Conservation (phyloP, 2,329 filamentous ascomycete genomes). For the Aspergillus calidoustus region DNA sequence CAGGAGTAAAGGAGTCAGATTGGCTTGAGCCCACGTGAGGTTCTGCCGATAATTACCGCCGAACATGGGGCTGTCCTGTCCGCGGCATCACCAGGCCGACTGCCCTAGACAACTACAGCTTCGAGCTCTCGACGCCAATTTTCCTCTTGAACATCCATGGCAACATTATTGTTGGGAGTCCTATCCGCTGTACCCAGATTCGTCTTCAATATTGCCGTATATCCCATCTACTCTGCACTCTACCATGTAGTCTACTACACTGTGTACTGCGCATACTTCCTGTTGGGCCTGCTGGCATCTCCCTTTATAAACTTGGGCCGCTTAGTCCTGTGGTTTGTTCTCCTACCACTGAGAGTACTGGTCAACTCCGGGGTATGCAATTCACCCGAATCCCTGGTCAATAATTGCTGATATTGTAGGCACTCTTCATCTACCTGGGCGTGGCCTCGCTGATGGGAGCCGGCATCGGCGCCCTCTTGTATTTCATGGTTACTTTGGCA, state of each 20-base stretch:
- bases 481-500: slow-evolving; percentile 60
- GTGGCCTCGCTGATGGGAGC: slow-evolving; percentile 71
- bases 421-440: slow-evolving; percentile 61
- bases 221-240: slow-evolving; percentile 24
- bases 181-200: slow-evolving; percentile 16
- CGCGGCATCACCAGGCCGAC: background rate
- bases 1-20: background rate
- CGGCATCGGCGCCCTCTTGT: slow-evolving; percentile 63
- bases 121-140: background rate
- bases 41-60: background rate
- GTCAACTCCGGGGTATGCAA: slow-evolving; percentile 59
- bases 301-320: slow-evolving; percentile 56
- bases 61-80: background rate
- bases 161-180: slow-evolving; percentile 22
- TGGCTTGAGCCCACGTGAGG: background rate
- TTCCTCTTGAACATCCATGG: background rate
- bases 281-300: slow-evolving; percentile 48
- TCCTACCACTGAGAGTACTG: slow-evolving; percentile 57
- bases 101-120: background rate
- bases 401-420: slow-evolving; percentile 33
- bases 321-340: slow-evolving; percentile 45
- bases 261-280: slow-evolving; percentile 25
- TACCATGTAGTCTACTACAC: slow-evolving; percentile 24
- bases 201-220: slow-evolving; percentile 16
- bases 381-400: background rate